Percentiles rank a stretch among this genome's conserved stretches.
Evolutionary conservation across 2,329 filamentous ascomycete genomes (phyloP).

Genomic region (Diaporthe citri): DNA sequence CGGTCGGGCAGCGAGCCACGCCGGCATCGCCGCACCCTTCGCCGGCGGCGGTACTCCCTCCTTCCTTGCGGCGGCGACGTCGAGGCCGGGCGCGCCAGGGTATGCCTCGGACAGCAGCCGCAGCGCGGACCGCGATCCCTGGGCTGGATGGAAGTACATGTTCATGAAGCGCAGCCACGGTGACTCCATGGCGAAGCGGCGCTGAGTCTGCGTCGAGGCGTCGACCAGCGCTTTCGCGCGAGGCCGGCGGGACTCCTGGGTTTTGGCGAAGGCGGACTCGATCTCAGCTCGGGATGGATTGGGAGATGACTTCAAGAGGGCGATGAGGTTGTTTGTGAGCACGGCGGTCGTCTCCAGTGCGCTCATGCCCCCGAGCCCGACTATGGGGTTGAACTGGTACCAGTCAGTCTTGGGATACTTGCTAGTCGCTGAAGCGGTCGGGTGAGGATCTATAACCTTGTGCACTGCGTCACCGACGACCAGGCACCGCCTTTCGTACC

Average conservation of each 20-base stretch:
- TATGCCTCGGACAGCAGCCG: constrained; percentile 16
- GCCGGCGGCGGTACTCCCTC: background rate
- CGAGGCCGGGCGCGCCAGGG: background rate
- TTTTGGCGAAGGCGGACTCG: constrained; percentile 1
- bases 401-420: background rate
- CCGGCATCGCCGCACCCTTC: background rate
- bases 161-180: constrained; percentile 20
- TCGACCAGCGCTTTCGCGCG: constrained; percentile 22
- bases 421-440: too few species aligned
- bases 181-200: constrained; percentile 26
- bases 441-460: constrained; percentile 45
- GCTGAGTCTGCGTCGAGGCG: constrained; percentile 15
- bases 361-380: constrained; percentile 19
- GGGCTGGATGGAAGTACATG: constrained; percentile 6
- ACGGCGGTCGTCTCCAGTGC: constrained; percentile 20
- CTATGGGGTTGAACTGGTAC: constrained; percentile 23
- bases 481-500: constrained; percentile 49
- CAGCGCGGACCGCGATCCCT: constrained; percentile 6
- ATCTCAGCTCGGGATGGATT: background rate
- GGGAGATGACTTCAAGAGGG: background rate
- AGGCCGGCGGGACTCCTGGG: constrained; percentile 8
- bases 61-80: background rate
- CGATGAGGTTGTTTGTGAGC: constrained; percentile 29
- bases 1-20: background rate
- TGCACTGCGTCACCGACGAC: constrained; percentile 50